phyloP scores from a whole-genome alignment of 352 stramenopile species.

The Globisporangium carolinianum region DNA sequence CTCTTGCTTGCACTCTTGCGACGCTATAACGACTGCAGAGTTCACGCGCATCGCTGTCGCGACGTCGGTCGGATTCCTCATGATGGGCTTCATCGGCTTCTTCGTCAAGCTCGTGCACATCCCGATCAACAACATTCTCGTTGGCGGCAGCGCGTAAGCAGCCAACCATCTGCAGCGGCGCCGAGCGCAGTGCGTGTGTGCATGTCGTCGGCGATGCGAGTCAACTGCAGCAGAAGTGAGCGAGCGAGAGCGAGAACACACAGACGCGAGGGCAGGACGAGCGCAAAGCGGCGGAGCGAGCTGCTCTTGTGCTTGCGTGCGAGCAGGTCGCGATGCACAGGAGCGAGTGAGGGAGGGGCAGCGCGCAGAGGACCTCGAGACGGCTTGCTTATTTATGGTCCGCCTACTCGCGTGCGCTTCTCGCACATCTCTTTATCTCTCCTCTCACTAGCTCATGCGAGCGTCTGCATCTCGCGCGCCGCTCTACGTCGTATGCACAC shows the following conservation, averaged over 20 bases:
- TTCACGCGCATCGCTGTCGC: conserved; percentile 93
- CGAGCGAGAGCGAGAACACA: not conserved
- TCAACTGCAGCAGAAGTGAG: not conserved
- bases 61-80: conserved; percentile 96
- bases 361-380: conserved; percentile 5
- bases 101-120: conserved; percentile 99
- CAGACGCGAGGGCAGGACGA: not conserved
- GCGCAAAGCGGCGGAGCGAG: not conserved
- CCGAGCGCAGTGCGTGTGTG: not conserved
- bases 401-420: not conserved
- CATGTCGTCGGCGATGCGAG: not conserved
- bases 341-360: no score
- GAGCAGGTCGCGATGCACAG: not conserved
- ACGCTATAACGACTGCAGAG: conserved; percentile 46
- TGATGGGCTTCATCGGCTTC: conserved; percentile 99
- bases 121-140: conserved; percentile 99
- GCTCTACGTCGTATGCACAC: not conserved
- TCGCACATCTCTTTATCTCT: not conserved
- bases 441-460: not conserved
- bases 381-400: conserved; percentile 14
- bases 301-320: not conserved
- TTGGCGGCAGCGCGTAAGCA: conserved; percentile 82
- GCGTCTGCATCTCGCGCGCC: not conserved
- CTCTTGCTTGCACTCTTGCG: not conserved
- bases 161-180: not conserved